Evolutionary conservation across 2,329 filamentous ascomycete species (phyloP).

Genomic region (Epichloe hybrida): DNA sequence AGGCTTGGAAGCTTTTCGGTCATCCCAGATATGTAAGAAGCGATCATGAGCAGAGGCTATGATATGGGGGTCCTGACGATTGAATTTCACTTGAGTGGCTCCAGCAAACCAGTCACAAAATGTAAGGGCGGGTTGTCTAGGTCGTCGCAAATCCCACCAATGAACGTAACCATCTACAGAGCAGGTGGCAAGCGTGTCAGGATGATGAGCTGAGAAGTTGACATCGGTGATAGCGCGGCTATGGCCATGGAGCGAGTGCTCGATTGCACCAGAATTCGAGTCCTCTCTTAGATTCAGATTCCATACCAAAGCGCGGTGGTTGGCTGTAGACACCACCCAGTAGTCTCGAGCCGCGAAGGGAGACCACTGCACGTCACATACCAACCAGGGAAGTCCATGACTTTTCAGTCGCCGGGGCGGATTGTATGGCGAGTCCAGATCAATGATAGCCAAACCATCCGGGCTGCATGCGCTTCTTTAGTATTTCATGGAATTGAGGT

Average conservation of each 20-base stretch:
- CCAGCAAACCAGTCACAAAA: conserved; percentile 92
- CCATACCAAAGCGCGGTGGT: conserved; percentile 89
- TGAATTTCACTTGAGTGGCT: conserved; percentile 92
- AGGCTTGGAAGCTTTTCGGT: conserved; percentile 63
- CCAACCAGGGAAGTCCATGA: conserved; percentile 83
- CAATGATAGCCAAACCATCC: conserved; percentile 80
- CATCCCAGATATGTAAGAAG: conserved; percentile 82
- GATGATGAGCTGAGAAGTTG: conserved; percentile 88
- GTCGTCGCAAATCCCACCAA: conserved; percentile 74
- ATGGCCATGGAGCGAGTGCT: conserved; percentile 74
- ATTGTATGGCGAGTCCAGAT: conserved; percentile 79
- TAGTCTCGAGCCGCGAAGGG: conserved; percentile 81
- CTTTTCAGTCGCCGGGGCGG: conserved; percentile 69
- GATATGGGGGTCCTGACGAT: conserved; percentile 72
- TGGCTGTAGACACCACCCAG: conserved; percentile 89
- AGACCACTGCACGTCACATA: conserved; percentile 94
- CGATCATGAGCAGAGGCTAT: conserved; percentile 84
- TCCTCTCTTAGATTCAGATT: conserved; percentile 73
- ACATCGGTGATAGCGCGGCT: conserved; percentile 87
- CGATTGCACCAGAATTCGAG: conserved; percentile 55
- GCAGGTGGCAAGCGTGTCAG: conserved; percentile 78
- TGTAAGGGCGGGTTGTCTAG: conserved; percentile 58
- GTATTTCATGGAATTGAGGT: conserved; percentile 12
- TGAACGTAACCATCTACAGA: conserved; percentile 88
- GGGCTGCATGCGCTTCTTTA: conserved; percentile 35